A percentile compares a stretch with the other conserved stretches of the same genome.
These are phyloP conservation scores for Urochloa ruziziensis DNA, from an alignment of 176 grass and related monocot genomes.

Conservation along the genomic window DNA sequence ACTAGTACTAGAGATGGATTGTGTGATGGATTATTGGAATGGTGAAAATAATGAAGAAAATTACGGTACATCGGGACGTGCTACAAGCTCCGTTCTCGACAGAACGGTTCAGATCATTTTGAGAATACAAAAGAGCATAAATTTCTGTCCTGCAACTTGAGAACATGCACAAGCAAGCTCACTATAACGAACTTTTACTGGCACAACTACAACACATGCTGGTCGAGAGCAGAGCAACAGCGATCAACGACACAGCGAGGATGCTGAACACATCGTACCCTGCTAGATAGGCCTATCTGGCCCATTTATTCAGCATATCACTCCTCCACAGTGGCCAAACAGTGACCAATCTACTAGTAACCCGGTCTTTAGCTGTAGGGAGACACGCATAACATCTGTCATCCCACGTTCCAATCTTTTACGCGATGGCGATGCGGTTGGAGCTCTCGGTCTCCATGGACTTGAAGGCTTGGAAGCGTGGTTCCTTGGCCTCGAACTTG, in stretches of 20 bases:
- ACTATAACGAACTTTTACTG: background rate
- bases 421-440: constrained; percentile 49
- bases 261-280: background rate
- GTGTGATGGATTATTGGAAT: background rate
- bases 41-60: background rate
- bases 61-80: no score
- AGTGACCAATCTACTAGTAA: background rate
- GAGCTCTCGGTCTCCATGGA: constrained; percentile 38
- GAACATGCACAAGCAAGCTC: background rate
- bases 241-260: background rate
- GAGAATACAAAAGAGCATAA: background rate
- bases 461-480: constrained; percentile 75
- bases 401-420: no score
- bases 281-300: background rate
- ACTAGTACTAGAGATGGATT: background rate
- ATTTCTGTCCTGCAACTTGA: background rate
- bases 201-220: constrained; percentile 7
- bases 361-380: no score
- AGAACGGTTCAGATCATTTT: background rate
- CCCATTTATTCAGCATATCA: constrained; percentile 5
- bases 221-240: background rate
- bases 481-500: constrained; percentile 88
- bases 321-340: background rate
- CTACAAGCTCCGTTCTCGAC: no score
- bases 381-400: no score